These are phyloP conservation scores for Gossypium longicalyx DNA, from an alignment of 345 rosid species.

Conservation along the genomic window DNA sequence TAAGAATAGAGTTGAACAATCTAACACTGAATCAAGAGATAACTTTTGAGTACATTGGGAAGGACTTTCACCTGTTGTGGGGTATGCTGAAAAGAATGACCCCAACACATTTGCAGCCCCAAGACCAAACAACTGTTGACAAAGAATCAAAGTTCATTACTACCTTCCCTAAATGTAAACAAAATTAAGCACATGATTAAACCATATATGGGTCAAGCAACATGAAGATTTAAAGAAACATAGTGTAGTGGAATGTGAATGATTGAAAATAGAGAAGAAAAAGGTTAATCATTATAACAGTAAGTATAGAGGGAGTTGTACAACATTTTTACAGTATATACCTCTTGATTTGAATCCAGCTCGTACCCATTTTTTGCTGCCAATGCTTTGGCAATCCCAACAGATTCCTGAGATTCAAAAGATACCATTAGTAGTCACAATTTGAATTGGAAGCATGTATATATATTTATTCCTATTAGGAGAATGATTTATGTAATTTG, in stretches of 20 bases:
- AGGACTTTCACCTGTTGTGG: conserved; percentile 73
- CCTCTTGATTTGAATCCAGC: conserved; percentile 93
- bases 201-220: no score
- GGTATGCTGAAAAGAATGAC: conserved; percentile 84
- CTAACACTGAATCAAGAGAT: neutral
- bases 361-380: conserved; percentile 97
- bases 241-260: neutral
- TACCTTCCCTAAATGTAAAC: neutral
- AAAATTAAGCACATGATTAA: neutral
- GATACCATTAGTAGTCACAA: neutral
- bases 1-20: neutral
- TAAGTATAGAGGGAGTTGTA: neutral
- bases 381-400: conserved; percentile 98
- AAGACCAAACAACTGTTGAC: conserved; percentile 85
- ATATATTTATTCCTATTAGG: neutral
- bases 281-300: neutral
- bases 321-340: neutral
- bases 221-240: no score
- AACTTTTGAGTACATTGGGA: conserved; percentile 11
- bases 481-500: conserved; percentile 24
- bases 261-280: neutral
- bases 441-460: neutral
- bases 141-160: conserved; percentile 14
- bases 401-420: conserved; percentile 71
- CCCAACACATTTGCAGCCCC: conserved; percentile 90